phyloP scores from a whole-genome alignment of 2,329 filamentous ascomycete genomes.

The Aspergillus cejpii region DNA sequence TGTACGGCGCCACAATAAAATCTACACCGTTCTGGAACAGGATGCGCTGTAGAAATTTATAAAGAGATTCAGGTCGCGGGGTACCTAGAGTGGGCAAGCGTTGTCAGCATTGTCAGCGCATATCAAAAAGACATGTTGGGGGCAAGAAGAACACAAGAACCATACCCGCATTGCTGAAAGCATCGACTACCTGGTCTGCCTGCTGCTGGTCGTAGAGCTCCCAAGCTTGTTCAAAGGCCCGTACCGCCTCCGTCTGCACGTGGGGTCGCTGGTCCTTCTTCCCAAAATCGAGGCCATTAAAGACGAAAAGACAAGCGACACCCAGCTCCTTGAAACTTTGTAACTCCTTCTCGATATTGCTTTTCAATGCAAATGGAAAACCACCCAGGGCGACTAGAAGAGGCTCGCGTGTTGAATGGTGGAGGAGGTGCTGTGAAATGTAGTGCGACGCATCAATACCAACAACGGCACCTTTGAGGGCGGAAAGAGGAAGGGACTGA shows the following conservation, averaged over 20 bases:
- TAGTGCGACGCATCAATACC: constrained; percentile 89
- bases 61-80: constrained; percentile 64
- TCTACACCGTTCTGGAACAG: constrained; percentile 62
- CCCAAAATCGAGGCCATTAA: constrained; percentile 76
- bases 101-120: constrained; percentile 24
- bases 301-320: constrained; percentile 80
- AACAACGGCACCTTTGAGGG: constrained; percentile 67
- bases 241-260: constrained; percentile 57
- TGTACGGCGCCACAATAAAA: constrained; percentile 80
- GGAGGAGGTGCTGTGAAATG: constrained; percentile 69
- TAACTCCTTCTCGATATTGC: constrained; percentile 69
- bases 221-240: constrained; percentile 75
- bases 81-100: constrained; percentile 49
- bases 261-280: constrained; percentile 61
- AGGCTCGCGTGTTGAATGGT: constrained; percentile 67
- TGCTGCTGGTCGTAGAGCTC: constrained; percentile 73
- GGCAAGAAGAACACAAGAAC: neutral
- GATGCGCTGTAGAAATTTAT: constrained; percentile 67
- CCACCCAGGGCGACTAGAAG: constrained; percentile 85
- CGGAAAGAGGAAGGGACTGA: constrained; percentile 56
- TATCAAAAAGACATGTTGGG: neutral
- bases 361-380: constrained; percentile 69
- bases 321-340: constrained; percentile 62
- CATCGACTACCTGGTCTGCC: constrained; percentile 70
- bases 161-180: constrained; percentile 78